Evolutionary conservation across 768 basidiomycete species (phyloP).

Genomic region (Lactifluus subvellereus): DNA sequence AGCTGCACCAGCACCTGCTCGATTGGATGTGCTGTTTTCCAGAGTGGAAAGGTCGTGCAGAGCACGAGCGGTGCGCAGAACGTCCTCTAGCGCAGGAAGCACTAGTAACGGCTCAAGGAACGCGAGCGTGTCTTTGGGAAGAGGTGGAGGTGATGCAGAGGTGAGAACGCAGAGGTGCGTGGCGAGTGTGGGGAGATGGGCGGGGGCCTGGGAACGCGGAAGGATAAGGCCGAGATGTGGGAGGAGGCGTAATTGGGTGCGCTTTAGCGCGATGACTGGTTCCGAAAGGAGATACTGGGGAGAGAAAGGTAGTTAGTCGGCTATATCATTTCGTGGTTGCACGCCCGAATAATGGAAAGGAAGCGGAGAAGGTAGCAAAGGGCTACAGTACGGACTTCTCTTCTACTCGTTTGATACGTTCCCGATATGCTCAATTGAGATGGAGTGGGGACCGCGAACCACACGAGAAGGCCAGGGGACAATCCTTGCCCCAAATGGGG

Average conservation of each 20-base stretch:
- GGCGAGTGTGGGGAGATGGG: conserved; percentile 29
- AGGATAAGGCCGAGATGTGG: conserved; percentile 21
- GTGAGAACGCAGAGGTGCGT: conserved; percentile 35
- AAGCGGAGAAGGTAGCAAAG: background rate
- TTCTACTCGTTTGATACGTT: background rate
- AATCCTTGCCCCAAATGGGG: too few relatives aligned
- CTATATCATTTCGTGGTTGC: background rate
- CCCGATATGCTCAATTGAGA: background rate
- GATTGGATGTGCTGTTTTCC: conserved; percentile 29
- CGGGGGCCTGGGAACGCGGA: conserved; percentile 8
- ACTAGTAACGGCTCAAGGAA: conserved; percentile 9
- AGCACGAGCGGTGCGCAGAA: conserved; percentile 40
- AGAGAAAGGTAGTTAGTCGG: background rate
- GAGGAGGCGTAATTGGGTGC: conserved; percentile 25
- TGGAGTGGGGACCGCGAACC: background rate
- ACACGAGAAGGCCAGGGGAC: background rate
- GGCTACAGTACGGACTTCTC: background rate
- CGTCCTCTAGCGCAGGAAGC: conserved; percentile 31
- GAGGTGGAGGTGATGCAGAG: conserved; percentile 34
- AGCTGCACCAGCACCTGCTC: background rate
- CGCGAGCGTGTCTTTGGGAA: conserved; percentile 11
- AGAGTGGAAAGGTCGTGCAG: conserved; percentile 38
- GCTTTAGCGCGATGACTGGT: conserved; percentile 29
- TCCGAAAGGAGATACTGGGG: conserved; percentile 23
- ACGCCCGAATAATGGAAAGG: background rate